Conservation (phyloP, 306 rosid species). For the Sicyos edulis region DNA sequence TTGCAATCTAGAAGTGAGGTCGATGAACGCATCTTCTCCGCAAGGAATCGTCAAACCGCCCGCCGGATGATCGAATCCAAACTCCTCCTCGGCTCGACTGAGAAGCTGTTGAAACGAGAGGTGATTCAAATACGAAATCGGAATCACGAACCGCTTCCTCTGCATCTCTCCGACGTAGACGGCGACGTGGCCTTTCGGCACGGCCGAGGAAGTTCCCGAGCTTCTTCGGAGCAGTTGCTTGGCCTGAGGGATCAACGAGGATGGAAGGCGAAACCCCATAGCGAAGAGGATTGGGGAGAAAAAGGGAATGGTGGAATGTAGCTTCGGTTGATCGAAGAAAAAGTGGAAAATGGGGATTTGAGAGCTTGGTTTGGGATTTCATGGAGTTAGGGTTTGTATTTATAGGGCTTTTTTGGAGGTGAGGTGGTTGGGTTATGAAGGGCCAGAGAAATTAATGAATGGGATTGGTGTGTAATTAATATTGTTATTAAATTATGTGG, state of each 20-base stretch:
- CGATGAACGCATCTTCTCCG: slow-evolving; percentile 15
- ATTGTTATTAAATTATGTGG: not conserved
- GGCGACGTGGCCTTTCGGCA: slow-evolving; percentile 26
- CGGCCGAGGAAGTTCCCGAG: no score
- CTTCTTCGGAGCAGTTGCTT: slow-evolving; percentile 15
- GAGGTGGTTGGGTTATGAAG: not conserved
- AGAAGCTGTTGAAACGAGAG: slow-evolving; percentile 25
- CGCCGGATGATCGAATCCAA: slow-evolving; percentile 24
- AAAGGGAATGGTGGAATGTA: not conserved
- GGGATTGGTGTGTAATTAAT: not conserved
- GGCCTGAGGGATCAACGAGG: slow-evolving; percentile 16
- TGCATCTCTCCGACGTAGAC: slow-evolving; percentile 28
- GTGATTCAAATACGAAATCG: slow-evolving; percentile 25
- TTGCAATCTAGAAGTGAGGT: slow-evolving; percentile 21
- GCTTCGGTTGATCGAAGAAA: not conserved
- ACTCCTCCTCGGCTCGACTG: slow-evolving; percentile 25
- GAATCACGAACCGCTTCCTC: slow-evolving; percentile 25
- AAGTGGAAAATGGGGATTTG: not conserved
- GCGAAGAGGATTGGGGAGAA: not conserved
- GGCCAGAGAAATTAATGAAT: not conserved
- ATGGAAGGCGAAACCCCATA: slow-evolving; percentile 20
- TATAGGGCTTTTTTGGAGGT: slow-evolving; percentile 4
- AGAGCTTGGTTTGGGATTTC: not conserved
- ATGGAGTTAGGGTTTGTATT: not conserved
- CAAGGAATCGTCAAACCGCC: no score